Percentiles rank a stretch among this genome's conserved stretches.
phyloP scores from a whole-genome alignment of 768 basidiomycete species.

The Lepiota venenata region DNA sequence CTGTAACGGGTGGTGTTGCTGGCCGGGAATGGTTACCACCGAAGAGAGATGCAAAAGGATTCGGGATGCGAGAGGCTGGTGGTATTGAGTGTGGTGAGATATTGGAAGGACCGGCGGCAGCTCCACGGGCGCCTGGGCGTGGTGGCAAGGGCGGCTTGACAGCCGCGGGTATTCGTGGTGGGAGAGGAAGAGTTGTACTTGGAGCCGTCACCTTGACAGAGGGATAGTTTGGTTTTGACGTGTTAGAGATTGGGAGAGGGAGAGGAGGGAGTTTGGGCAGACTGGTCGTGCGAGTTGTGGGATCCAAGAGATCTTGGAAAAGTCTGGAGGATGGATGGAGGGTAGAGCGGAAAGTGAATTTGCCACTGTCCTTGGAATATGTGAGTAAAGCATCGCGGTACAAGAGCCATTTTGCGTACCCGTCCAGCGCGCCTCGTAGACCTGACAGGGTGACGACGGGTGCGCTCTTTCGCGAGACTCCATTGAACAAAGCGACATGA shows the following conservation, averaged over 20 bases:
- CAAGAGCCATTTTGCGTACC: slow-evolving; percentile 39
- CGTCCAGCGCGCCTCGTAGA: slow-evolving; percentile 64
- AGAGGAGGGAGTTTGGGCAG: slow-evolving; percentile 51
- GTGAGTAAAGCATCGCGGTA: slow-evolving; percentile 4
- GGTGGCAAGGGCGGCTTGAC: slow-evolving; percentile 39
- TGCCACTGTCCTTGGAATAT: slow-evolving; percentile 26
- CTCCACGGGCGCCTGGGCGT: slow-evolving; percentile 27
- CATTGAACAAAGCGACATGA: slow-evolving; percentile 71
- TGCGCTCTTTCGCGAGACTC: slow-evolving; percentile 39
- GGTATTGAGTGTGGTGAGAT: slow-evolving; percentile 11
- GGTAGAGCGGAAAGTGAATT: slow-evolving; percentile 41
- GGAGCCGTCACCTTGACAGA: slow-evolving; percentile 41
- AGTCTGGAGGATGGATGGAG: slow-evolving; percentile 37
- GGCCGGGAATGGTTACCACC: slow-evolving; percentile 28
- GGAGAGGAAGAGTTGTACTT: slow-evolving; percentile 40
- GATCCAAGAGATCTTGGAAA: slow-evolving; percentile 35
- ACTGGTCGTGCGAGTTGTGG: slow-evolving; percentile 27
- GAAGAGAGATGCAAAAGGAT: slow-evolving; percentile 83
- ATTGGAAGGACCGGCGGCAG: slow-evolving; percentile 9
- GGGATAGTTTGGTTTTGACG: slow-evolving; percentile 42
- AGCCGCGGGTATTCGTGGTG: slow-evolving; percentile 39
- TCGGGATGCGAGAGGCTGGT: slow-evolving; percentile 55
- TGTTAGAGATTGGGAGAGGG: slow-evolving; percentile 30
- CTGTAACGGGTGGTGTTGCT: background rate
- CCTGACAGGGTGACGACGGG: slow-evolving; percentile 81